Conservation (phyloP, 1,139 yeast species). For the Yamadazyma jaroonii region DNA sequence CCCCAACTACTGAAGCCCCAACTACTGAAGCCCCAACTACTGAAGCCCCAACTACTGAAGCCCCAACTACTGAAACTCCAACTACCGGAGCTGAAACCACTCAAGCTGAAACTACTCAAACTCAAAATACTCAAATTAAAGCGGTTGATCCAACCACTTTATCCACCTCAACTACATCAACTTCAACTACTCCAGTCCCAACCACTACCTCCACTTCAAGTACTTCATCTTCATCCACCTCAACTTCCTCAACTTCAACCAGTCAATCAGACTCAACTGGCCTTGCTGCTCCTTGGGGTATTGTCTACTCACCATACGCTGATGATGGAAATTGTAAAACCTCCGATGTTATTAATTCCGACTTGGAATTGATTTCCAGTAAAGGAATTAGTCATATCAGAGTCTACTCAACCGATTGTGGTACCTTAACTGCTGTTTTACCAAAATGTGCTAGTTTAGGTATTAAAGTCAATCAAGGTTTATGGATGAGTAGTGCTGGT, state of each 20-base stretch:
- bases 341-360: slow-evolving; percentile 50
- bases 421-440: slow-evolving; percentile 60
- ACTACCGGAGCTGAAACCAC: slow-evolving; percentile 12
- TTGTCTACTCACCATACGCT: slow-evolving; percentile 81
- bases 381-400: slow-evolving; percentile 68
- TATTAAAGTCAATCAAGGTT: slow-evolving; percentile 76
- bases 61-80: slow-evolving; percentile 12
- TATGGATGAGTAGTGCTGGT: slow-evolving; percentile 70
- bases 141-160: slow-evolving; percentile 9
- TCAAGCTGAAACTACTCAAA: slow-evolving; percentile 8
- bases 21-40: slow-evolving; percentile 9
- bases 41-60: slow-evolving; percentile 8
- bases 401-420: slow-evolving; percentile 85
- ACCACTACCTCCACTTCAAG: slow-evolving; percentile 14
- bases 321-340: slow-evolving; percentile 67
- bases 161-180: slow-evolving; percentile 14
- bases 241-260: slow-evolving; percentile 11
- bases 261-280: slow-evolving; percentile 16
- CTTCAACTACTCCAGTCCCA: slow-evolving; percentile 8
- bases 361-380: slow-evolving; percentile 52
- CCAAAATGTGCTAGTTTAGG: slow-evolving; percentile 64
- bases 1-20: slow-evolving; percentile 6
- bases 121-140: neutral
- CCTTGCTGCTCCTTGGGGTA: slow-evolving; percentile 45
- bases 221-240: slow-evolving; percentile 12